These are phyloP conservation scores for Tetrastigma voinierianum DNA, from an alignment of 164 flowering plant species.

Conservation along the genomic window DNA sequence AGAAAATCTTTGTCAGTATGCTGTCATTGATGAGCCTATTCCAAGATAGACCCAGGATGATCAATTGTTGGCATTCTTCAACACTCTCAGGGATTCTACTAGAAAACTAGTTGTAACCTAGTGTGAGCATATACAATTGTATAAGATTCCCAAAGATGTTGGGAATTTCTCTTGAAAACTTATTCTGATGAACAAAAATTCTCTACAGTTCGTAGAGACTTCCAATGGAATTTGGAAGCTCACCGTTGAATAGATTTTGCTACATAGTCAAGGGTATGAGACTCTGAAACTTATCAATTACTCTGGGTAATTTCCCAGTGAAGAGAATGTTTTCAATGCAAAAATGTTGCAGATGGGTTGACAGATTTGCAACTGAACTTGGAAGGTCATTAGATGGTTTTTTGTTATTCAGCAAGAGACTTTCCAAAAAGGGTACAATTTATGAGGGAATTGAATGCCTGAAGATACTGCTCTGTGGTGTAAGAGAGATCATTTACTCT, in stretches of 20 bases:
- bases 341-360: conserved; percentile 8
- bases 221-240: conserved; percentile 4
- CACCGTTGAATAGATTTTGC: conserved; percentile 6
- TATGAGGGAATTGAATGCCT: conserved; percentile 4
- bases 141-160: conserved; percentile 13
- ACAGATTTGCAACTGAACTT: conserved; percentile 12
- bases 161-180: conserved; percentile 10
- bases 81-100: conserved; percentile 11
- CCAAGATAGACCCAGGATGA: not conserved
- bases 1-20: conserved; percentile 10
- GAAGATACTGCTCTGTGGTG: conserved; percentile 6
- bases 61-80: not conserved
- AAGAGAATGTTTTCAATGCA: conserved; percentile 11
- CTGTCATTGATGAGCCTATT: conserved; percentile 7
- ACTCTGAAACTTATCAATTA: conserved; percentile 5
- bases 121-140: not conserved
- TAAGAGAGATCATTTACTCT: too few relatives aligned
- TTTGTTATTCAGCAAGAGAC: not conserved
- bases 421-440: conserved; percentile 7
- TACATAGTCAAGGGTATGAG: conserved; percentile 11
- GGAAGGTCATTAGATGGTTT: conserved; percentile 14
- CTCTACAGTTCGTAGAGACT: not conserved
- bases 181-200: not conserved
- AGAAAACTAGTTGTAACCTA: conserved; percentile 14
- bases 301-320: conserved; percentile 5